Percentiles rank a stretch among this genome's conserved stretches.
Evolutionary conservation across 805 yeast genomes (phyloP).

Genomic region (Kodamaea fukazawae): DNA sequence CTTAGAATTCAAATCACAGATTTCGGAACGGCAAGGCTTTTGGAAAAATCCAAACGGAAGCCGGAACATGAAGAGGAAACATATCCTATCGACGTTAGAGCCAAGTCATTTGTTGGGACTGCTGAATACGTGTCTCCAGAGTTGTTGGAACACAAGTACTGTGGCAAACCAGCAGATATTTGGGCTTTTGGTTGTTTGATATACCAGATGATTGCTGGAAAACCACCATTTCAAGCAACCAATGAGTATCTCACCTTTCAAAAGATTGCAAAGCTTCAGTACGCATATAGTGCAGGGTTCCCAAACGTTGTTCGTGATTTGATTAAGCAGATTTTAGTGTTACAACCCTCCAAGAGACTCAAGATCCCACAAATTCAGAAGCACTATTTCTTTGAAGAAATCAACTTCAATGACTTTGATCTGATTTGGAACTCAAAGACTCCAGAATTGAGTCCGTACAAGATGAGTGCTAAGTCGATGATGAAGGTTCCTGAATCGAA

Average conservation of each 20-base stretch:
- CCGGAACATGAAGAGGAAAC: slow-evolving; percentile 41
- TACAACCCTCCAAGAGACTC: slow-evolving; percentile 69
- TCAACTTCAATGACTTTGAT: slow-evolving; percentile 66
- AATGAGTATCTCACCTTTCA: slow-evolving; percentile 81
- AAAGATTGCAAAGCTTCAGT: slow-evolving; percentile 75
- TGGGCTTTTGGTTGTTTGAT: slow-evolving; percentile 64
- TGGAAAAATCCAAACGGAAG: slow-evolving; percentile 42
- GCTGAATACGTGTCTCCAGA: slow-evolving; percentile 87
- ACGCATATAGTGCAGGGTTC: slow-evolving; percentile 67
- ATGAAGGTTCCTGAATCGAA: slow-evolving; percentile 56
- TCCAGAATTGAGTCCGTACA: slow-evolving; percentile 70
- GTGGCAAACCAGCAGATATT: slow-evolving; percentile 58
- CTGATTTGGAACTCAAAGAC: slow-evolving; percentile 66
- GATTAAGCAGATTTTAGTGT: slow-evolving; percentile 59
- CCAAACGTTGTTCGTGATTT: slow-evolving; percentile 62
- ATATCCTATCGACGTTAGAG: slow-evolving; percentile 65
- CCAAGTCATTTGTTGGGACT: slow-evolving; percentile 82
- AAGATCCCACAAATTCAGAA: slow-evolving; percentile 54
- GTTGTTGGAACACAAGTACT: slow-evolving; percentile 65
- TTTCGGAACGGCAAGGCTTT: slow-evolving; percentile 78
- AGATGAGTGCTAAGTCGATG: slow-evolving; percentile 75
- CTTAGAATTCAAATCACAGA: slow-evolving; percentile 71
- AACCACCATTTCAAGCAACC: slow-evolving; percentile 79
- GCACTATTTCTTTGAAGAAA: slow-evolving; percentile 68
- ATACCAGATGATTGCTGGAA: slow-evolving; percentile 63